A percentile compares a stretch with the other conserved stretches of the same genome.
Conservation (phyloP, 2,329 filamentous ascomycete species). For the Rhexocercosporidium sp. region DNA sequence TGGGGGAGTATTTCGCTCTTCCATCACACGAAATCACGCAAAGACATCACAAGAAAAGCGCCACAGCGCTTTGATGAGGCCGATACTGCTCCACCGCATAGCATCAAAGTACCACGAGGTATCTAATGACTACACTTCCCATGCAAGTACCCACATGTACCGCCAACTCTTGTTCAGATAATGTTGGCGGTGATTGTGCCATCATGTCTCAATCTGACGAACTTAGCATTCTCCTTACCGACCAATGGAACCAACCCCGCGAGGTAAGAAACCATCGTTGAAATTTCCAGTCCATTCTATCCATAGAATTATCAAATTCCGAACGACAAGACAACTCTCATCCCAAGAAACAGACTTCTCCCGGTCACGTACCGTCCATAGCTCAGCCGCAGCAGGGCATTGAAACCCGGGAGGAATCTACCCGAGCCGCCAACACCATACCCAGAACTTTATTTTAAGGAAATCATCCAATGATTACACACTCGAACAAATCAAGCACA, state of each 20-base stretch:
- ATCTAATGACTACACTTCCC: background rate
- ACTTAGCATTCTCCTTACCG: no score
- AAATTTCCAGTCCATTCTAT: background rate
- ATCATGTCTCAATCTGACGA: background rate
- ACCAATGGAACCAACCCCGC: no score
- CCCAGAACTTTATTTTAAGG: background rate
- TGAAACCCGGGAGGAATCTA: constrained; percentile 6
- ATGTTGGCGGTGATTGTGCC: background rate
- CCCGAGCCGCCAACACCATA: background rate
- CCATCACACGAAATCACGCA: background rate
- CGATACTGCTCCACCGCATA: background rate
- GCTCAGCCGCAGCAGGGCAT: background rate
- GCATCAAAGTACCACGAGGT: background rate
- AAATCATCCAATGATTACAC: background rate
- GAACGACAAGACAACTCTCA: no score
- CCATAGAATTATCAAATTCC: background rate
- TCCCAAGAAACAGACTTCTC: background rate
- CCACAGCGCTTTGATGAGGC: background rate
- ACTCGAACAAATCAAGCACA: background rate
- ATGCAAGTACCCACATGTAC: background rate
- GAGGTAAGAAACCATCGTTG: no score
- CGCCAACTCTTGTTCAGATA: background rate
- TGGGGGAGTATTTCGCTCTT: background rate
- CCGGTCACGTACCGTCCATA: background rate
- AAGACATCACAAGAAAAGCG: background rate